Evolutionary conservation across 169 alveolate species (phyloP).

Genomic region (Plasmodium ovale): DNA sequence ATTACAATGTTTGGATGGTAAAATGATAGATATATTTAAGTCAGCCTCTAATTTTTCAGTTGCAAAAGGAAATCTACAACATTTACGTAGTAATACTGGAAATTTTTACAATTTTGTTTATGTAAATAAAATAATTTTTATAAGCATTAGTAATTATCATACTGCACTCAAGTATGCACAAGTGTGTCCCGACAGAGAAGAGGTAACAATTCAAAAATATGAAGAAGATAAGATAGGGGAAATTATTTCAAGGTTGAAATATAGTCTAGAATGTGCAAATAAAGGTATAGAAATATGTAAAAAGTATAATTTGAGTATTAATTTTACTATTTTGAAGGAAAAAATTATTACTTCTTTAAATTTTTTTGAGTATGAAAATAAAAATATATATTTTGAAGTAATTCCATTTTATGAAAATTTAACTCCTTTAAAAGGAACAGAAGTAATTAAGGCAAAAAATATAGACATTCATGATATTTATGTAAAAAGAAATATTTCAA

Average conservation of each 20-base stretch:
- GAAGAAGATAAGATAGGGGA: slow-evolving; percentile 65
- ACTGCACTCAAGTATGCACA: slow-evolving; percentile 45
- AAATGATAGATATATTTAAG: slow-evolving; percentile 20
- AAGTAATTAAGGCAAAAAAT: slow-evolving; percentile 29
- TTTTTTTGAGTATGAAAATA: slow-evolving; percentile 57
- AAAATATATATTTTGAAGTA: slow-evolving; percentile 61
- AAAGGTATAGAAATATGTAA: slow-evolving; percentile 45
- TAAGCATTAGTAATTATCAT: slow-evolving; percentile 61
- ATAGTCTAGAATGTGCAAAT: slow-evolving; percentile 36
- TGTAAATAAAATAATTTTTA: slow-evolving; percentile 36
- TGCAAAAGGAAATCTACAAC: slow-evolving; percentile 28
- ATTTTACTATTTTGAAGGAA: slow-evolving; percentile 14
- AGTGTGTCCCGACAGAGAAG: not conserved
- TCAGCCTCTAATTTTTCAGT: not conserved
- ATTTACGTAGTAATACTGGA: slow-evolving; percentile 26
- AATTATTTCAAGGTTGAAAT: slow-evolving; percentile 55
- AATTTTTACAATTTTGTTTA: slow-evolving; percentile 40
- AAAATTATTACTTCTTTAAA: slow-evolving; percentile 17
- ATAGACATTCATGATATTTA: slow-evolving; percentile 42
- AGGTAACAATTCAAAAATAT: slow-evolving; percentile 41
- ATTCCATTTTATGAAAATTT: slow-evolving; percentile 52
- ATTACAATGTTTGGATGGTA: slow-evolving; percentile 37
- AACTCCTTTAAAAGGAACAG: slow-evolving; percentile 40
- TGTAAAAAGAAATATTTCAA: slow-evolving; percentile 38
- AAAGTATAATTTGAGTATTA: slow-evolving; percentile 21